Conservation (phyloP, 1,284 basidiomycete species). For the Kwoniella shivajii region DNA sequence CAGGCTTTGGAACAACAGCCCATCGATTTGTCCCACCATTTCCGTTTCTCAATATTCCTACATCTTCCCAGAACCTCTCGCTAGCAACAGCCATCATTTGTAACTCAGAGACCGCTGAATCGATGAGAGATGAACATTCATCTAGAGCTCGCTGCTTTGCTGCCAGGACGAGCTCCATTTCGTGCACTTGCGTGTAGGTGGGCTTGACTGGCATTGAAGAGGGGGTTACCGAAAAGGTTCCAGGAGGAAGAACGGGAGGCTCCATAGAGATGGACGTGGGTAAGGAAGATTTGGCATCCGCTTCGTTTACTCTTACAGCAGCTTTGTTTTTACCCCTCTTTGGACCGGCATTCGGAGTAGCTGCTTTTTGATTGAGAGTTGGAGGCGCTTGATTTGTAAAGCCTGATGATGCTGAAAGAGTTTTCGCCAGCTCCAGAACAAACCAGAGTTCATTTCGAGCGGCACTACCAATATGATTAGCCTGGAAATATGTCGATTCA, state of each 20-base stretch:
- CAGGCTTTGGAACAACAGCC: slow-evolving; percentile 48
- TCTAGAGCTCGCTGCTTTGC: slow-evolving; percentile 43
- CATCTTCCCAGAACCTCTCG: slow-evolving; percentile 39
- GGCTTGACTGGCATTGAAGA: slow-evolving; percentile 18
- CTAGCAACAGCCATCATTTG: slow-evolving; percentile 36
- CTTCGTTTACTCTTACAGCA: slow-evolving; percentile 4
- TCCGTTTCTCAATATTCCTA: slow-evolving; percentile 33
- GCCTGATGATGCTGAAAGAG: slow-evolving; percentile 28
- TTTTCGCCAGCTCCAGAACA: slow-evolving; percentile 45
- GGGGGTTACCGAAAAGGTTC: slow-evolving; percentile 25
- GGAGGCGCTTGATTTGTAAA: slow-evolving; percentile 38
- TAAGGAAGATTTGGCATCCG: not conserved
- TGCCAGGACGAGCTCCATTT: slow-evolving; percentile 38
- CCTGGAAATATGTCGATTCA: no score
- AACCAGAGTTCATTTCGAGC: slow-evolving; percentile 52
- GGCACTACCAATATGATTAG: no score
- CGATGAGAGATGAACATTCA: slow-evolving; percentile 44
- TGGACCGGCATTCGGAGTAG: not conserved
- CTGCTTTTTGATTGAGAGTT: slow-evolving; percentile 16
- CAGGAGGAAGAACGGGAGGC: slow-evolving; percentile 41
- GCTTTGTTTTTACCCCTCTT: slow-evolving; percentile 12
- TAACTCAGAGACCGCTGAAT: slow-evolving; percentile 47
- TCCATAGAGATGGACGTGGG: slow-evolving; percentile 14
- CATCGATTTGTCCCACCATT: slow-evolving; percentile 34
- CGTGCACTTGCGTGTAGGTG: slow-evolving; percentile 24